Conservation (phyloP, 2,329 filamentous ascomycete species). For the Ophioceras dolichostomum region DNA sequence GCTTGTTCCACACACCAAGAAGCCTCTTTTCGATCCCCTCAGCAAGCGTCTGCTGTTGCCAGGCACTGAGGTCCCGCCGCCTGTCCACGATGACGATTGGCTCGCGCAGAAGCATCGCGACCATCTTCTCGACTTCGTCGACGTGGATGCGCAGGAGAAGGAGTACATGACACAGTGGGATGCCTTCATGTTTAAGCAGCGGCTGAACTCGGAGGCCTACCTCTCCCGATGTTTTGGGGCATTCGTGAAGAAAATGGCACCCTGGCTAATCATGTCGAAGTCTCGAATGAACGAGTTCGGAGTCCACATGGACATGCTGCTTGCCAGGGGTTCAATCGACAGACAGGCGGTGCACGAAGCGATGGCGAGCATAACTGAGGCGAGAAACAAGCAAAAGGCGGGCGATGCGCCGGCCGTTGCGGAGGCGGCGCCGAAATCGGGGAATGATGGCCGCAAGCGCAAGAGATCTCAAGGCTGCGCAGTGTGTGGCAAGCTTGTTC, state of each 20-base stretch:
- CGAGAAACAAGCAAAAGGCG: constrained; percentile 13
- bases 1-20: constrained; percentile 34
- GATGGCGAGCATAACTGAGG: constrained; percentile 28
- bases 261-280: constrained; percentile 36
- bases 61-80: constrained; percentile 32
- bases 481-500: constrained; percentile 33
- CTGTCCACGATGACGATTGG: constrained; percentile 36
- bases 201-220: constrained; percentile 37
- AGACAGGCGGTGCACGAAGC: constrained; percentile 30
- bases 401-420: constrained; percentile 1
- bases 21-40: constrained; percentile 43
- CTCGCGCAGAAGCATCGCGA: constrained; percentile 47
- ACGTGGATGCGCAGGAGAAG: constrained; percentile 40
- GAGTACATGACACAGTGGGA: constrained; percentile 50
- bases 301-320: constrained; percentile 38
- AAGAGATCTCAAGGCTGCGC: constrained; percentile 32
- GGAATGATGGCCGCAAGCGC: constrained; percentile 19
- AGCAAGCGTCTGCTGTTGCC: constrained; percentile 39
- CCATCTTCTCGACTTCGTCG: constrained; percentile 42
- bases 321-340: constrained; percentile 33
- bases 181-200: constrained; percentile 36
- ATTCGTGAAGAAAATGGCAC: constrained; percentile 36
- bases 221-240: constrained; percentile 37
- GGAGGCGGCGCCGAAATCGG: constrained; percentile 10
- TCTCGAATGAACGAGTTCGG: constrained; percentile 40